Evolutionary conservation across 163 green algal species (phyloP).

Genomic region (Smithsoniella earleae): DNA sequence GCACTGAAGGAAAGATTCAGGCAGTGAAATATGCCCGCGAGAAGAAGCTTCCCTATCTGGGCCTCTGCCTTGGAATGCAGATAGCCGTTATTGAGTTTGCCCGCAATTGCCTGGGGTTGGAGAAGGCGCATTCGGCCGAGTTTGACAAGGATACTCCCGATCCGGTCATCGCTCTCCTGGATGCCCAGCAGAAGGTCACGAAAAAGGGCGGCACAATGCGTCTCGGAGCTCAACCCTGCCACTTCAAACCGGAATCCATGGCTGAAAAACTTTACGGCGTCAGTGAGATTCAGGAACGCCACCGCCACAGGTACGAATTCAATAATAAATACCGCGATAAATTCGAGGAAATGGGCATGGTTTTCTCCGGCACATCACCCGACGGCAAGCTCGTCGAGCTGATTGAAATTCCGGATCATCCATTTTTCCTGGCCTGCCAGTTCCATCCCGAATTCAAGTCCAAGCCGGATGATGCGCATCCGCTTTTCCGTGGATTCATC

Average conservation of each 20-base stretch:
- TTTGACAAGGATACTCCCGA: conserved; percentile 68
- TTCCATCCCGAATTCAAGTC: conserved; percentile 91
- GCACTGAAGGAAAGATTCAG: conserved; percentile 91
- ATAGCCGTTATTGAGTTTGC: conserved; percentile 97
- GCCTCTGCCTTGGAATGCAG: conserved; percentile 98
- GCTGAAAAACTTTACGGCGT: conserved; percentile 88
- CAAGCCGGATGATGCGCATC: conserved; percentile 58
- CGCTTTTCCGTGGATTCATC: conserved; percentile 72
- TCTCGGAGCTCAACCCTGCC: conserved; percentile 60
- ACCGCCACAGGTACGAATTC: conserved; percentile 80
- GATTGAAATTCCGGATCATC: conserved; percentile 53
- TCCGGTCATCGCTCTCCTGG: conserved; percentile 87
- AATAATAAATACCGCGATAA: no score
- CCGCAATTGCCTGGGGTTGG: conserved; percentile 75
- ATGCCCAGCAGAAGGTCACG: conserved; percentile 60
- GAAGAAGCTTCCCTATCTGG: conserved; percentile 81
- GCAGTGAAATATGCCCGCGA: conserved; percentile 79
- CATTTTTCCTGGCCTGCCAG: conserved; percentile 67
- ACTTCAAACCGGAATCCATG: conserved; percentile 83
- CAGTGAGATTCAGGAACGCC: conserved; percentile 80
- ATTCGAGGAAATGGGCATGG: background rate
- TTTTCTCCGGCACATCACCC: no score
- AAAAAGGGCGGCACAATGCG: conserved; percentile 94
- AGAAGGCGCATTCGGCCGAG: conserved; percentile 82
- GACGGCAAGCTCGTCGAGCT: conserved; percentile 91